Base-by-base conservation (phyloP, 257 asterid species). In the Gentiana straminea region DNA sequence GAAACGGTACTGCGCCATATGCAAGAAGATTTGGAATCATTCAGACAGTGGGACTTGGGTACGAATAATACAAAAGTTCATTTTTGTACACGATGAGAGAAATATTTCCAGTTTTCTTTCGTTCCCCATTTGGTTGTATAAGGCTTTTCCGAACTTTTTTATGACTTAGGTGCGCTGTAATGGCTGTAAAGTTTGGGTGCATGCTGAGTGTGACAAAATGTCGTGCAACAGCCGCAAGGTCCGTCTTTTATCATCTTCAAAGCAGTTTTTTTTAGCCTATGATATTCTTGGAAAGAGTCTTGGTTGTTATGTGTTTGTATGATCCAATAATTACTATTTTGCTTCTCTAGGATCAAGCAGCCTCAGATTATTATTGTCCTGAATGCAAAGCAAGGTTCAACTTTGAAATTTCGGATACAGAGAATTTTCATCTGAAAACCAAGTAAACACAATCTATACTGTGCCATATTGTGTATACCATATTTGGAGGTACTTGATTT, bases 181-280 rank as follows among this genome's bases (percentile, higher is more conserved):
- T 79, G 98, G 98, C 51, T 92, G 98, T 77, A 92, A 92, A 81
- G 93, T 73, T 67, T 85, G 97, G 96, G 86, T 85, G 75, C 98
- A 88, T 59, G 84, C 97, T 57, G 97, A 87, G 74, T 92, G 98
- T 69, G 95, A 88, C 85, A 88, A 68, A 76, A 80, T 77, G 48
- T 80, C 89, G 4, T 68, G 71, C 73, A 64, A 39, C 70, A 73
- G 69, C 49, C 69, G 71, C 60, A 75, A 92, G 95, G 97, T 92
- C 24, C 24, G 24, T 61, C 60, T 51, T 46, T 57, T 44, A 38
- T 67, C 59, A 60, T 49, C 64, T 45, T 45, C 49, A 24, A 65
- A 51, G 59, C 51, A 51, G 55, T 67, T 63, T 55, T 67, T 63
- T 55, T 58, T 55, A 34, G 33, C 15, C 43, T 54, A 13, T 46